A percentile compares a stretch with the other conserved stretches of the same genome.
Conservation (phyloP, 192 early-diverging fungal species). For the Coemansia furcata region DNA sequence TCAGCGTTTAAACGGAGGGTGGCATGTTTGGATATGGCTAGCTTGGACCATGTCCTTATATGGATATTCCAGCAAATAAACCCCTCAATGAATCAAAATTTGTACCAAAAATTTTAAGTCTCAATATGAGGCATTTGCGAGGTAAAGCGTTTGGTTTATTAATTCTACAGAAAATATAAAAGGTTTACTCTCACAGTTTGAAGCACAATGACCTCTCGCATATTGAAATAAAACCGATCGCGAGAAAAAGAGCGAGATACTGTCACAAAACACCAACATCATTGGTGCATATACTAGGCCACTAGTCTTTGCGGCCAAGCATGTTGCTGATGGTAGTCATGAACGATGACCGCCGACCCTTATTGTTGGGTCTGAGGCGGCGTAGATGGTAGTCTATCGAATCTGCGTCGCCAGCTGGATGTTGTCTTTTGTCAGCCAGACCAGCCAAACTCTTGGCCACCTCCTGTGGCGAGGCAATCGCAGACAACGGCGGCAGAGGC, state of each 20-base stretch:
- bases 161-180: no score
- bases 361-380: slow-evolving; percentile 22
- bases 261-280: background rate
- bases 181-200: no score
- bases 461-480: background rate
- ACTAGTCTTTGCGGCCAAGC: slow-evolving; percentile 44
- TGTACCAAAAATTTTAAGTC: no score
- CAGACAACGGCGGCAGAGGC: slow-evolving; percentile 5
- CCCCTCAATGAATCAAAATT: no score
- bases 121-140: no score
- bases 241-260: background rate
- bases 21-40: no score
- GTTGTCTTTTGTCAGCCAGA: slow-evolving; percentile 1
- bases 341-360: slow-evolving; percentile 45
- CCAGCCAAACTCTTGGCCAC: background rate
- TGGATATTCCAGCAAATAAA: no score
- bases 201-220: no score
- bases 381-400: slow-evolving; percentile 46
- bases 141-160: no score
- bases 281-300: background rate
- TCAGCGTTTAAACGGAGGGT: no score
- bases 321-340: slow-evolving; percentile 50
- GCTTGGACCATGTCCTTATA: no score
- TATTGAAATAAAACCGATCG: background rate
- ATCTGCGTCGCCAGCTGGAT: slow-evolving; percentile 20